Percentiles rank a stretch among this genome's conserved stretches.
Evolutionary conservation across 495 filamentous ascomycete species (phyloP).

Genomic region (Xylaria castorea): DNA sequence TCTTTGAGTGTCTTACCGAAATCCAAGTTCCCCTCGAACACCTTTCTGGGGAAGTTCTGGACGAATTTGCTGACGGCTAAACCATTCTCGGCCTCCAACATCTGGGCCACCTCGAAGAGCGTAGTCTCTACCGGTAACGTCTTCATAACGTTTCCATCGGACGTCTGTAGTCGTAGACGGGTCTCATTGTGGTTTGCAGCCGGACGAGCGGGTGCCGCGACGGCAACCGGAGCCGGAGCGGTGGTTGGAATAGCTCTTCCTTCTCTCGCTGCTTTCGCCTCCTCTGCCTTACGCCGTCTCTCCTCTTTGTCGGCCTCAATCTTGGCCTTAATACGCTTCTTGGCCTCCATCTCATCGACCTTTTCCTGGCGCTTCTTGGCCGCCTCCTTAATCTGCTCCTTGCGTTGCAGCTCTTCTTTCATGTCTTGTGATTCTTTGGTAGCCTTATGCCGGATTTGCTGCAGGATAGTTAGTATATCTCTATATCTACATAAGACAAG

Average conservation of each 20-base stretch:
- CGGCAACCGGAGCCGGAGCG: slow-evolving; percentile 41
- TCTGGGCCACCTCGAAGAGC: slow-evolving; percentile 87
- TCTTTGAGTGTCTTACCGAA: slow-evolving; percentile 93
- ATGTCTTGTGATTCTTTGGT: slow-evolving; percentile 78
- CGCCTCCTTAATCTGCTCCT: slow-evolving; percentile 90
- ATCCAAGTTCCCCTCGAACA: slow-evolving; percentile 73
- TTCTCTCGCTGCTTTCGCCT: slow-evolving; percentile 81
- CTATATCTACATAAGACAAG: background rate
- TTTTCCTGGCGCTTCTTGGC: slow-evolving; percentile 85
- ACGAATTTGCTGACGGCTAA: slow-evolving; percentile 73
- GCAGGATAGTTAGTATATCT: slow-evolving; percentile 28
- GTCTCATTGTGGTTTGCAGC: slow-evolving; percentile 72
- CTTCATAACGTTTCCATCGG: slow-evolving; percentile 77
- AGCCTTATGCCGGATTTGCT: slow-evolving; percentile 88
- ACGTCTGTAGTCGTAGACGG: slow-evolving; percentile 80
- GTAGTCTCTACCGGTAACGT: slow-evolving; percentile 85
- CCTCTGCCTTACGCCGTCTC: slow-evolving; percentile 79
- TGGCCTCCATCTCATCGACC: slow-evolving; percentile 82
- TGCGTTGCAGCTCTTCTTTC: slow-evolving; percentile 83
- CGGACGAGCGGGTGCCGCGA: slow-evolving; percentile 38
- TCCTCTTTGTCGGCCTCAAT: slow-evolving; percentile 92
- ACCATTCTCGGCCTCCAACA: slow-evolving; percentile 66
- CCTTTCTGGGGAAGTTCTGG: slow-evolving; percentile 86
- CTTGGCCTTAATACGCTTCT: slow-evolving; percentile 85
- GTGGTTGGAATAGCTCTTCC: slow-evolving; percentile 63